Percentiles rank a stretch among this genome's conserved stretches.
Conservation (phyloP, 306 rosid species). For the Acacia confusa region DNA sequence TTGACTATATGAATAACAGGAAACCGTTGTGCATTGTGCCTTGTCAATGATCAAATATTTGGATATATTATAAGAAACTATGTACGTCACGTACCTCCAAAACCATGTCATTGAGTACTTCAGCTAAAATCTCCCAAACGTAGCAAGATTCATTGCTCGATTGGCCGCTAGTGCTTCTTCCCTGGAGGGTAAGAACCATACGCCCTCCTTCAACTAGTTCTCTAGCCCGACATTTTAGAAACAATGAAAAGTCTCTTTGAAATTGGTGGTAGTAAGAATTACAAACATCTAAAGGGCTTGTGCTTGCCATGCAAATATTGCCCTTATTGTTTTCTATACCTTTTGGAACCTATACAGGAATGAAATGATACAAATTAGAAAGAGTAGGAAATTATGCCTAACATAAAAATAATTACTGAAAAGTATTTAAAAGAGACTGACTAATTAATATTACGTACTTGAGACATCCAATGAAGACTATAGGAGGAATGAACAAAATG, state of each 20-base stretch:
- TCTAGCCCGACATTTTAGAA: background rate
- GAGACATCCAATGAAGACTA: too few relatives aligned
- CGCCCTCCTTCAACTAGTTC: background rate
- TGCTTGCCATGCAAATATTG: background rate
- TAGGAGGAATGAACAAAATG: background rate
- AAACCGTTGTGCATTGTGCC: too few relatives aligned
- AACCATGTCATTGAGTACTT: background rate
- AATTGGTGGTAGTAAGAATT: background rate
- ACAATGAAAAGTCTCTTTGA: background rate
- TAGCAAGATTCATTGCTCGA: background rate
- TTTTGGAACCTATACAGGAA: background rate
- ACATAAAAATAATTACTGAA: too few relatives aligned
- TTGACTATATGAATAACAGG: too few relatives aligned
- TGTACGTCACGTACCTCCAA: background rate
- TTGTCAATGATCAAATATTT: too few relatives aligned
- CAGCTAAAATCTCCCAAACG: background rate
- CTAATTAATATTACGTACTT: too few relatives aligned
- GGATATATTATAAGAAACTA: too few relatives aligned
- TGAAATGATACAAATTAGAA: too few relatives aligned
- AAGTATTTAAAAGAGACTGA: too few relatives aligned
- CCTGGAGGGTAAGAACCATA: background rate
- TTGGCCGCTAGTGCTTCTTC: background rate
- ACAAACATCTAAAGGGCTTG: background rate
- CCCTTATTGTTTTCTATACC: background rate
- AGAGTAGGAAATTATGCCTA: background rate